These are phyloP conservation scores for Nannizziopsis barbatae DNA, from an alignment of 2,329 filamentous ascomycete species.

Conservation along the genomic window DNA sequence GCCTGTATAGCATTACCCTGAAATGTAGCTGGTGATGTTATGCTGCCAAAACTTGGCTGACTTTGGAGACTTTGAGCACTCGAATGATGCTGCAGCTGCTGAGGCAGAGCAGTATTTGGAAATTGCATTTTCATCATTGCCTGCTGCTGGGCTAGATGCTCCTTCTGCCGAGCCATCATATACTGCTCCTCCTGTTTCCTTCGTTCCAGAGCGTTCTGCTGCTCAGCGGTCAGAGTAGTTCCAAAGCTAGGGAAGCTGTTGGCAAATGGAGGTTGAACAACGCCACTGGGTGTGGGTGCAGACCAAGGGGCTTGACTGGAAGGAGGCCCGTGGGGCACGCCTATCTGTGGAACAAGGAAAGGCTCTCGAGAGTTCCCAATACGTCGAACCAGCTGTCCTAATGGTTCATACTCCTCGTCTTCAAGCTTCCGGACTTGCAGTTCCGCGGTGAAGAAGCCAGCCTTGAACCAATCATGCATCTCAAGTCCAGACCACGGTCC, in stretches of 20 bases:
- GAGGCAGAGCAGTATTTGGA: constrained; percentile 43
- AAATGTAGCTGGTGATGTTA: constrained; percentile 70
- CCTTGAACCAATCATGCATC: constrained; percentile 99
- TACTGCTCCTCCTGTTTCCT: constrained; percentile 98
- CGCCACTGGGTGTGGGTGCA: constrained; percentile 43
- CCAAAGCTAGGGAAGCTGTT: constrained; percentile 93
- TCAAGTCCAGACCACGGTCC: constrained; percentile 92
- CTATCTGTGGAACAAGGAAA: constrained; percentile 94
- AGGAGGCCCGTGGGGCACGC: constrained; percentile 76
- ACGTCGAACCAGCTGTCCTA: constrained; percentile 85
- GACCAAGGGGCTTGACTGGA: constrained; percentile 41
- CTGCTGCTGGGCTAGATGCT: constrained; percentile 80
- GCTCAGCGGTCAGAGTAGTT: constrained; percentile 88
- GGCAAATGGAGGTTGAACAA: constrained; percentile 76
- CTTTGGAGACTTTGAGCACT: constrained; percentile 94
- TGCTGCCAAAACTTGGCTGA: constrained; percentile 91
- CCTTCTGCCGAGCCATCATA: constrained; percentile 88
- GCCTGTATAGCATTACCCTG: constrained; percentile 50
- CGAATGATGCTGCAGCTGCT: constrained; percentile 78
- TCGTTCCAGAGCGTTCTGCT: constrained; percentile 93
- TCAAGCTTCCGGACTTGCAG: constrained; percentile 90
- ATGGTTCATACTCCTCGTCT: constrained; percentile 83
- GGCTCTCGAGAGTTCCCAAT: constrained; percentile 97
- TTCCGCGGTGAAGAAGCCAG: constrained; percentile 91
- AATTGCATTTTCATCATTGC: constrained; percentile 62